Base-by-base conservation (phyloP, 2,329 filamentous ascomycete genomes). In the Xylaria polymorpha region DNA sequence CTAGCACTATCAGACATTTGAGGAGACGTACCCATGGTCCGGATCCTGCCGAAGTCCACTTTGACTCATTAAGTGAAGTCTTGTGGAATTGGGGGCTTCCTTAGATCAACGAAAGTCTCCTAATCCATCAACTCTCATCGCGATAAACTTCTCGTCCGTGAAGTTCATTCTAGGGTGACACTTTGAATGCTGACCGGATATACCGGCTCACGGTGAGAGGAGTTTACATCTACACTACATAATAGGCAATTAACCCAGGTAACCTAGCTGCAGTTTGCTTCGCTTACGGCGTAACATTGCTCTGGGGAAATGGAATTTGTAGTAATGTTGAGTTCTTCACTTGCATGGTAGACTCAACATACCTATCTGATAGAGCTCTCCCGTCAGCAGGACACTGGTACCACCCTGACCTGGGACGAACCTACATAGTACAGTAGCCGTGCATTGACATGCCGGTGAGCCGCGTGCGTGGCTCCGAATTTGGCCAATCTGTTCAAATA, bases 401-500 rank as follows among this genome's bases (percentile, higher is more conserved):
- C 35, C 41, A 69, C 41, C 61, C 20, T 51, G 44, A 50, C 9
- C 53, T 60, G 48, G 67, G 59, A 66, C 46, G 59, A 67, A 66
- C 64, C 51, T 35, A 41, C 44, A 44, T 8, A 44, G 37, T 50
- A 64, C 41, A 51, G 43, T 61, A 62, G 57, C 44, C 29, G 46
- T 70, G 68, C 60, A 62, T 68, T 53, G 64, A 62, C 63, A 61
- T 64, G 66, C 66, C 55, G 62, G 57, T 32, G 66, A 69, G 61
- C 65, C 62, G 66, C 69, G 35, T 61, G 69, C 60, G 64, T 69
- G 46, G 32, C 44, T 66, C 61, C 48, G 22, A 66, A 61, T 61
- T 20, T n/a, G 35, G 55, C 48, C 37, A 69, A 55, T 43, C 46
- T 56, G 25, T n/a, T 43, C 18, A 41, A 56, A 65, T 43, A 60